Percentiles rank a stretch among this genome's conserved stretches.
phyloP scores from a whole-genome alignment of 1,284 basidiomycete genomes.

The Inonotus hispidus region DNA sequence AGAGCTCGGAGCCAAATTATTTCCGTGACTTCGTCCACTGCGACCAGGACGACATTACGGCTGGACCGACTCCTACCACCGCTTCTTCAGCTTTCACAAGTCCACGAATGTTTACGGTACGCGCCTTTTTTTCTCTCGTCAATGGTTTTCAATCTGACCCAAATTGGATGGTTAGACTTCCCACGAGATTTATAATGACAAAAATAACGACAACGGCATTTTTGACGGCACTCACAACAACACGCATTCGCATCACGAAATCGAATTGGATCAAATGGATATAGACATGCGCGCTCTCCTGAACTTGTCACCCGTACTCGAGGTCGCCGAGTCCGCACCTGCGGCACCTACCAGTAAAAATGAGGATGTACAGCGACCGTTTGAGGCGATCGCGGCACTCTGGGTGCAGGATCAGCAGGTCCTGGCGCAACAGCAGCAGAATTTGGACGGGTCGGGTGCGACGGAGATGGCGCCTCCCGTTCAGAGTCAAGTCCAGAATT shows the following conservation, averaged over 20 bases:
- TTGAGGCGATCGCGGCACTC: slow-evolving; percentile 6
- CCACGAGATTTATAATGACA: not conserved
- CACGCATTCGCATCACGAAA: not conserved
- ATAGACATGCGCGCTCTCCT: not conserved
- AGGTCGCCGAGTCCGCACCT: not conserved
- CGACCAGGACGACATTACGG: not conserved
- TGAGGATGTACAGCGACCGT: not conserved
- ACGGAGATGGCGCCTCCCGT: not conserved
- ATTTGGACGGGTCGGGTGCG: not conserved
- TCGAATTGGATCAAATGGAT: not conserved
- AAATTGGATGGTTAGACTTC: not conserved
- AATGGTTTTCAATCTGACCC: not conserved
- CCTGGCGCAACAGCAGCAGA: not conserved
- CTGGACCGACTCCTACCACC: not conserved
- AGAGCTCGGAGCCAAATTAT: not conserved
- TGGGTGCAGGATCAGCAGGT: slow-evolving; percentile 5
- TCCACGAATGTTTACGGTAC: not conserved
- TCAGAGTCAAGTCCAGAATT: not conserved
- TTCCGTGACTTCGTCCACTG: not conserved
- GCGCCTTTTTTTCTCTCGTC: not conserved
- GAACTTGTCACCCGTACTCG: not conserved
- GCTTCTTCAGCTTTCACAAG: not conserved
- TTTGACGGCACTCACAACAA: not conserved
- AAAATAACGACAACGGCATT: not conserved
- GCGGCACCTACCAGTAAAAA: not conserved